These are phyloP conservation scores for Gossypium gossypioides DNA, from an alignment of 441 rosid genomes.

Conservation along the genomic window DNA sequence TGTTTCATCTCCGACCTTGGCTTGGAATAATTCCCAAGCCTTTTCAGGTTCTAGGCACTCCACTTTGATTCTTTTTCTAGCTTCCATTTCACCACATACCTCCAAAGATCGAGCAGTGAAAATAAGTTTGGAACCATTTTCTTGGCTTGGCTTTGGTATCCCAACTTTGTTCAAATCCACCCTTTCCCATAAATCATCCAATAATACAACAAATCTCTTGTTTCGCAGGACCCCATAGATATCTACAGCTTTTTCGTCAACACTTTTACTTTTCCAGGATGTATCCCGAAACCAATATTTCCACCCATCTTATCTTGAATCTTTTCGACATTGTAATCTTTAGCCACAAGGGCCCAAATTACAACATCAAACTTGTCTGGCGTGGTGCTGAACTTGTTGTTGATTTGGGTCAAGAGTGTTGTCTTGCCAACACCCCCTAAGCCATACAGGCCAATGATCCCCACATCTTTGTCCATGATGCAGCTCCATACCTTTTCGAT, in stretches of 20 bases:
- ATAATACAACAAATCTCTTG: conserved; percentile 21
- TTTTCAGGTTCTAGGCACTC: conserved; percentile 8
- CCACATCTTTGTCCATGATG: neutral
- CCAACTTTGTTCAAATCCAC: conserved; percentile 17
- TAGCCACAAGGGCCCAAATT: conserved; percentile 26
- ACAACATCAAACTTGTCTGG: neutral
- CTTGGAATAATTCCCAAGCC: conserved; percentile 17
- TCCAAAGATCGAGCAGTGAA: conserved; percentile 30
- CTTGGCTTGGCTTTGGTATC: conserved; percentile 16
- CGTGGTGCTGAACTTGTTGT: conserved; percentile 13
- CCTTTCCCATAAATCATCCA: conserved; percentile 9
- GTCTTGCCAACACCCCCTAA: conserved; percentile 37
- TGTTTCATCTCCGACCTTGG: conserved; percentile 3
- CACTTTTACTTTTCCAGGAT: conserved; percentile 1
- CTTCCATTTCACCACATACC: conserved; percentile 30
- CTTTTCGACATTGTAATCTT: conserved; percentile 11
- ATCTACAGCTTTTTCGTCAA: conserved; percentile 6
- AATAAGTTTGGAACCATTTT: conserved; percentile 24
- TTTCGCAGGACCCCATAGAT: conserved; percentile 1
- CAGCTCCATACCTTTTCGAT: neutral
- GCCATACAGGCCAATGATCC: conserved; percentile 24
- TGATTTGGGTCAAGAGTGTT: conserved; percentile 21
- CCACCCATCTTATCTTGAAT: conserved; percentile 13
- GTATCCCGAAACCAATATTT: neutral
- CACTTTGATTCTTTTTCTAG: conserved; percentile 8